These are phyloP conservation scores for Candida boleticola DNA, from an alignment of 805 yeast genomes.

Conservation along the genomic window DNA sequence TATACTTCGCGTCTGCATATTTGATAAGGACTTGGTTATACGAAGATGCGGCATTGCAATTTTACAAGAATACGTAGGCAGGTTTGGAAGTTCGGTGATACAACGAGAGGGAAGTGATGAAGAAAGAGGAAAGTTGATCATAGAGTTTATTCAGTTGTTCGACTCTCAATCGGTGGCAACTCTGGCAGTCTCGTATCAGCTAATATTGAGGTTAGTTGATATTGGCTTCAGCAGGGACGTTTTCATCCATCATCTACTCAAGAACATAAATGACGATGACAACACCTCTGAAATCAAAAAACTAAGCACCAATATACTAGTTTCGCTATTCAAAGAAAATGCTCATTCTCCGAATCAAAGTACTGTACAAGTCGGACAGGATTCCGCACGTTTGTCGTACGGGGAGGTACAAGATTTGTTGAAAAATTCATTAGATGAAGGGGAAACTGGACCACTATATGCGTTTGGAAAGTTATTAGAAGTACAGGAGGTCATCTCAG, in stretches of 20 bases:
- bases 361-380: too few relatives aligned
- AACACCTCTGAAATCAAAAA: constrained; percentile 35
- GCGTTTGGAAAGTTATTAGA: constrained; percentile 6
- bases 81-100: constrained; percentile 54
- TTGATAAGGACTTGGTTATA: constrained; percentile 72
- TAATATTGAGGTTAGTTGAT: constrained; percentile 15
- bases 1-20: constrained; percentile 53
- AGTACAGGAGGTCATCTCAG: background rate
- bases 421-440: too few relatives aligned
- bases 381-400: too few relatives aligned
- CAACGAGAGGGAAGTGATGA: constrained; percentile 8
- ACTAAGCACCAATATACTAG: constrained; percentile 40
- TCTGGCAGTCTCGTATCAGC: constrained; percentile 13
- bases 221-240: constrained; percentile 23
- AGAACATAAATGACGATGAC: constrained; percentile 36
- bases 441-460: constrained; percentile 6
- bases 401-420: too few relatives aligned
- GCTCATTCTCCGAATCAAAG: too few relatives aligned
- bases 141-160: constrained; percentile 57
- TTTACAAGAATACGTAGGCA: constrained; percentile 79
- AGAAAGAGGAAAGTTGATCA: constrained; percentile 32
- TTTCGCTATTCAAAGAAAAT: background rate
- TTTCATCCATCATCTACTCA: constrained; percentile 27
- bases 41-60: constrained; percentile 86
- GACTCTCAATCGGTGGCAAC: constrained; percentile 39